These are phyloP conservation scores for Tolypocladium sp. DNA, from an alignment of 2,329 filamentous ascomycete species.

Conservation along the genomic window DNA sequence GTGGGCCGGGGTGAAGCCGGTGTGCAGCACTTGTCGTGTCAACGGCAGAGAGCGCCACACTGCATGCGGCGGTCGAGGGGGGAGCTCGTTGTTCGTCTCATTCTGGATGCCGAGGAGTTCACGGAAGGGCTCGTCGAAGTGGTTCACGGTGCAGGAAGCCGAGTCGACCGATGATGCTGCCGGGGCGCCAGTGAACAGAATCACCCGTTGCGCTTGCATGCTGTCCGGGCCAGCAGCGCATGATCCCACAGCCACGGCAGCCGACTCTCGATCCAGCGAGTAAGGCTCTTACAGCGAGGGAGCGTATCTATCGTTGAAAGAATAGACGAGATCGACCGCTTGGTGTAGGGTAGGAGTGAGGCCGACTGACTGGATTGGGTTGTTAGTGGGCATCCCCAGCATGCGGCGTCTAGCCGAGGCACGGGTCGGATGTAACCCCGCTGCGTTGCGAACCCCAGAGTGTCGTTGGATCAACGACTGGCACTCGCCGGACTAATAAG, in stretches of 20 bases:
- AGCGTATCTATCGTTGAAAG: neutral
- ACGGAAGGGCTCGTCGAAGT: slow-evolving; percentile 15
- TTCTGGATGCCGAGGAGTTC: slow-evolving; percentile 14
- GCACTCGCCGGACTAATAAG: neutral
- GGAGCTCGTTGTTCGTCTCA: neutral
- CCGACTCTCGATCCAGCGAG: neutral
- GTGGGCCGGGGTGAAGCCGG: slow-evolving; percentile 44
- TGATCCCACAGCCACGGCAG: neutral
- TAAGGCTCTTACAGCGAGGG: neutral
- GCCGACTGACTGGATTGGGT: neutral
- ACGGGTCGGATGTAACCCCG: neutral
- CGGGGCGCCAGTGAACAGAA: slow-evolving; percentile 28
- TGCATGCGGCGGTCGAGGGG: slow-evolving; percentile 24
- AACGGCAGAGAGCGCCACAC: slow-evolving; percentile 48
- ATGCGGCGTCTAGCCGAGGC: neutral
- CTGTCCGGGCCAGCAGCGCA: neutral
- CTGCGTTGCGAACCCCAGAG: neutral
- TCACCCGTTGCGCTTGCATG: slow-evolving; percentile 13
- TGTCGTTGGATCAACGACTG: neutral
- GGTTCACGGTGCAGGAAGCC: slow-evolving; percentile 18
- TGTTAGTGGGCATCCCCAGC: neutral
- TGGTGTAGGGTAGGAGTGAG: neutral
- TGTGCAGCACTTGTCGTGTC: slow-evolving; percentile 32
- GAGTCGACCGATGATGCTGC: slow-evolving; percentile 16
- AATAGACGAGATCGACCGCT: neutral